These are phyloP conservation scores for Cardamine occulta DNA, from an alignment of 345 rosid genomes.

Conservation along the genomic window DNA sequence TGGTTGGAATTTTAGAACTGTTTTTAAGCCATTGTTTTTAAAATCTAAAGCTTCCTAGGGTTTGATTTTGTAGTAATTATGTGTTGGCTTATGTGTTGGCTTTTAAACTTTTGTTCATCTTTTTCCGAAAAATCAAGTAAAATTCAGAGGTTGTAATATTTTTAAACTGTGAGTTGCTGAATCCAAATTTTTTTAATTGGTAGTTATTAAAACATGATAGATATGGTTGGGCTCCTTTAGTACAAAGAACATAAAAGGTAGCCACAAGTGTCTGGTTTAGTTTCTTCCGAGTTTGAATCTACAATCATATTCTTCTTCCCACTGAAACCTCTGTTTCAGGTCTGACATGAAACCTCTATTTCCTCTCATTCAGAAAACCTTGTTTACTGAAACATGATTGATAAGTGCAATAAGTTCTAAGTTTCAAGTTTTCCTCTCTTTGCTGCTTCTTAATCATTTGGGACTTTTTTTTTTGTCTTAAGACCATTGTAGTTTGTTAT, in stretches of 20 bases:
- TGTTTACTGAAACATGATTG: not conserved
- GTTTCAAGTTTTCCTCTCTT: not conserved
- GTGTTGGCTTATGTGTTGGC: no score
- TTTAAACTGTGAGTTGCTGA: no score
- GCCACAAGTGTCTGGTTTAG: no score
- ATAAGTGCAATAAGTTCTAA: not conserved
- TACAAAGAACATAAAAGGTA: not conserved
- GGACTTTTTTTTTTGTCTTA: not conserved
- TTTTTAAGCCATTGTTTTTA: not conserved
- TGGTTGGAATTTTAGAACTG: no score
- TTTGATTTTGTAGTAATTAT: no score
- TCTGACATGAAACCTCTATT: not conserved
- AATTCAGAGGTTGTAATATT: no score
- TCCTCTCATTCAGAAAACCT: not conserved
- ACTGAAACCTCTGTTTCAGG: not conserved
- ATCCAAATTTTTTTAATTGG: no score
- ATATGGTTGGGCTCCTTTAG: slow-evolving; percentile 2
- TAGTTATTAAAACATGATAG: no score
- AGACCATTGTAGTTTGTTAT: not conserved
- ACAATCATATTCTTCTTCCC: not conserved
- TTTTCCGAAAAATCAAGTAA: no score
- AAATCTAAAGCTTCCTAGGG: no score
- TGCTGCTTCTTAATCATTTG: not conserved
- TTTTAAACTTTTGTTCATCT: no score
- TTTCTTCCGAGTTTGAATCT: no score